Base-by-base conservation (phyloP, 495 filamentous ascomycete genomes). In the Darksidea phi region DNA sequence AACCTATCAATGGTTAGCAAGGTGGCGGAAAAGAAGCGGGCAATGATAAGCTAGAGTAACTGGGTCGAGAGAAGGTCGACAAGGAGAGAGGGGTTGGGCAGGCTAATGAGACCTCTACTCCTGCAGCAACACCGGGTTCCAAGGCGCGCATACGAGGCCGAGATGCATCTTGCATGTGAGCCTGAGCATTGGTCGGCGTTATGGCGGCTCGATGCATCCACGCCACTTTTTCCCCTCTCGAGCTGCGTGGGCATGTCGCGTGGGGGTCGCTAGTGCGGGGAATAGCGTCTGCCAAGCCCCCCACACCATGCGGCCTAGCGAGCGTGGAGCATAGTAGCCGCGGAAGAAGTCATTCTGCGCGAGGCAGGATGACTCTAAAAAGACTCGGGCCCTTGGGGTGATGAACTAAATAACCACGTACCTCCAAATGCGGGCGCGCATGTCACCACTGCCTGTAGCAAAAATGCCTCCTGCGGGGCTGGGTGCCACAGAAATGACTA, bases 401-500 rank as follows among this genome's bases (percentile, higher is more conserved):
- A 6, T 43, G 41, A 43, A 43, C 41, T 20, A 43, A 13, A 43
- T 43, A 13, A 20, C 13, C 15, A 43, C 41, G 41, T 20, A 77
- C 58, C 71, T 68, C 75, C 75, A 77, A 57, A 77, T 77, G 34
- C 75, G 53, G 12, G 75, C 75, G 41, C 73, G 72, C 68, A 71
- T 68, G 53, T 77, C 75, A 25, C 75, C 75, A 50, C 74, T 76
- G 50, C 75, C 75, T 15, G 75, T 77, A 7, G 75, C 75, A 49
- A 77, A 77, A 24, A 75, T 63, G 24, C 61, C 64, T 46, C 72
- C 74, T 0, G 36, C 62, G 13, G 75, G 75, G 42, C 72, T 73
- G 15, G 75, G 75, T 7, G 75, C 75, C 24, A 77, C 75, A n/a
- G 72, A 74, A 49, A 77, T 77, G 59, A 77, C 75, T 75, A 50